These are phyloP conservation scores for Monosporascus sp. DNA, from an alignment of 2,329 filamentous ascomycete genomes.

Conservation along the genomic window DNA sequence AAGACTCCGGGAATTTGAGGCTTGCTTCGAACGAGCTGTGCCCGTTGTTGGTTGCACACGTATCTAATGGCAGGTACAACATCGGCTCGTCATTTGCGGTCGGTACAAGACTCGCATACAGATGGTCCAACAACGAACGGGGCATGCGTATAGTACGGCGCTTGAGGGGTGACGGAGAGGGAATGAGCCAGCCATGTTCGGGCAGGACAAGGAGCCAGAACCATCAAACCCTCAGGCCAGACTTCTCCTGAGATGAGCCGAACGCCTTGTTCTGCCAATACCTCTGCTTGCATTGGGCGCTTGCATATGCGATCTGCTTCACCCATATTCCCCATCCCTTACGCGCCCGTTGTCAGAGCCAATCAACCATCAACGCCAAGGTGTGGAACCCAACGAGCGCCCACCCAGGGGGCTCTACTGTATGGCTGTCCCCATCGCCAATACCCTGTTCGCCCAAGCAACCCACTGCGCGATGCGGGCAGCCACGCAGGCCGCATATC, in stretches of 20 bases:
- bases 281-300: slow-evolving; percentile 18
- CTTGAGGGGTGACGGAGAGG: background rate
- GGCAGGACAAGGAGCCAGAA: background rate
- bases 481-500: slow-evolving; percentile 20
- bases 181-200: background rate
- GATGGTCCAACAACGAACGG: background rate
- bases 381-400: slow-evolving; percentile 13
- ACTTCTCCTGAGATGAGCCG: background rate
- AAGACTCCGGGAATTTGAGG: no score
- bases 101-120: background rate
- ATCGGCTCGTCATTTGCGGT: no score
- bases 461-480: slow-evolving; percentile 10
- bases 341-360: slow-evolving; percentile 17
- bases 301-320: slow-evolving; percentile 19
- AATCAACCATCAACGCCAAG: slow-evolving; percentile 23
- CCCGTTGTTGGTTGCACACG: background rate
- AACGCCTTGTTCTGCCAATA: background rate
- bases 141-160: background rate
- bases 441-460: slow-evolving; percentile 9
- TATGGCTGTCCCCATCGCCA: background rate
- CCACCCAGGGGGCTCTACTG: slow-evolving; percentile 5
- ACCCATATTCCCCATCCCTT: slow-evolving; percentile 15
- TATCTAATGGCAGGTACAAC: no score
- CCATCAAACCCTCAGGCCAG: background rate
- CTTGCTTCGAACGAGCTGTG: background rate